These are phyloP conservation scores for Ogataea neopini DNA, from an alignment of 805 yeast species.

Conservation along the genomic window DNA sequence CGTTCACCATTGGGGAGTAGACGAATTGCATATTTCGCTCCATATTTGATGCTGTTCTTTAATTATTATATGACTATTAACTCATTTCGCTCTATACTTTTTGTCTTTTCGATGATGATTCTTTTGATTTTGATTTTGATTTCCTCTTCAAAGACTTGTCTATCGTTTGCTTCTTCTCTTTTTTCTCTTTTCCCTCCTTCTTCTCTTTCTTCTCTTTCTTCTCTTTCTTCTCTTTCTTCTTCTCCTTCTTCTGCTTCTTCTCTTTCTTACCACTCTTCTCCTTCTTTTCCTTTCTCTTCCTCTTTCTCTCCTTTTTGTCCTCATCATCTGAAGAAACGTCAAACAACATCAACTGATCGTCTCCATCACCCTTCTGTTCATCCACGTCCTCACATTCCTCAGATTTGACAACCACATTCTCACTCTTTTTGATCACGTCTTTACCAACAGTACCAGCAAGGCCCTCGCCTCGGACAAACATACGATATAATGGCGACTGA, in stretches of 20 bases:
- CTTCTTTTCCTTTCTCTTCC: slow-evolving; percentile 26
- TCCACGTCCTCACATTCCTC: slow-evolving; percentile 6
- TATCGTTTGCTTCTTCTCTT: slow-evolving; percentile 16
- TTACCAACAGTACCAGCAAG: slow-evolving; percentile 68
- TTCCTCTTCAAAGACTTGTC: no score
- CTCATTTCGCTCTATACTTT: neutral
- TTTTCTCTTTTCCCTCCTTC: slow-evolving; percentile 24
- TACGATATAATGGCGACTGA: slow-evolving; percentile 72
- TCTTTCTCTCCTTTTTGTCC: slow-evolving; percentile 28
- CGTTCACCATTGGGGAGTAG: no score
- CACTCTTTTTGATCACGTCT: slow-evolving; percentile 2
- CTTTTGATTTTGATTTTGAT: neutral
- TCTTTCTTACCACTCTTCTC: slow-evolving; percentile 27
- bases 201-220: slow-evolving; percentile 14
- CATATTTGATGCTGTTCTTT: no score
- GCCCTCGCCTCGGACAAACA: slow-evolving; percentile 89
- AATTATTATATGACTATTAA: no score
- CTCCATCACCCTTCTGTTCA: slow-evolving; percentile 3
- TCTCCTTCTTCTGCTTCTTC: slow-evolving; percentile 20
- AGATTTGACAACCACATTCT: slow-evolving; percentile 13
- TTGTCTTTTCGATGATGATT: neutral
- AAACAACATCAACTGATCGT: slow-evolving; percentile 26
- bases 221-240: slow-evolving; percentile 10
- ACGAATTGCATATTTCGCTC: no score
- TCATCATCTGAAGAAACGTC: slow-evolving; percentile 24